A percentile compares a stretch with the other conserved stretches of the same genome.
phyloP scores from a whole-genome alignment of 345 rosid species.

The Triadica sebifera region DNA sequence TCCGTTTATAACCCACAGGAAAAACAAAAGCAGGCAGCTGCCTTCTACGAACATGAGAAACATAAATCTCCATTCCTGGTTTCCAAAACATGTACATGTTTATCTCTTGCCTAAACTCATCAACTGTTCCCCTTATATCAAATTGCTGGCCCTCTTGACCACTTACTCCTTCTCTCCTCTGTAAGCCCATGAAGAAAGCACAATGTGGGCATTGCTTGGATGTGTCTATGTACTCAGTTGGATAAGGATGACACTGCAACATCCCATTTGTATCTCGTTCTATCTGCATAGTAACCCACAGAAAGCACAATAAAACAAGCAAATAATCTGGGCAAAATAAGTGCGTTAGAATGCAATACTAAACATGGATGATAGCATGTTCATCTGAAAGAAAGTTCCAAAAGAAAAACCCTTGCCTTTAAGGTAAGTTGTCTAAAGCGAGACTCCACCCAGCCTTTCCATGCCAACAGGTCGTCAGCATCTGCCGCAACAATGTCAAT shows the following conservation, averaged over 20 bases:
- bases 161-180: constrained; percentile 55
- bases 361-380: constrained; percentile 2
- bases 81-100: constrained; percentile 61
- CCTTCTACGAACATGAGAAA: constrained; percentile 70
- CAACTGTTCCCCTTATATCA: constrained; percentile 68
- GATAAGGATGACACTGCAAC: constrained; percentile 78
- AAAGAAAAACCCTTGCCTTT: constrained; percentile 38
- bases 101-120: constrained; percentile 59
- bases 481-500: constrained; percentile 59
- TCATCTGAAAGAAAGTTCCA: background rate
- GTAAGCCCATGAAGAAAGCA: constrained; percentile 78
- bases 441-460: constrained; percentile 87
- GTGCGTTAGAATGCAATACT: background rate
- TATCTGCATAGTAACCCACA: constrained; percentile 43
- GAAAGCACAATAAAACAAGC: constrained; percentile 15
- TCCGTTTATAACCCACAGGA: constrained; percentile 55
- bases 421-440: constrained; percentile 67
- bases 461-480: constrained; percentile 54
- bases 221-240: constrained; percentile 51
- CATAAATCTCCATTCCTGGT: constrained; percentile 67
- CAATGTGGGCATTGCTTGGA: constrained; percentile 59
- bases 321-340: constrained; percentile 5
- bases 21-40: constrained; percentile 67
- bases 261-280: constrained; percentile 71
- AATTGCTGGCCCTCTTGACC: constrained; percentile 74